phyloP scores from a whole-genome alignment of 331 rosid genomes.

The Arachis monticola region DNA sequence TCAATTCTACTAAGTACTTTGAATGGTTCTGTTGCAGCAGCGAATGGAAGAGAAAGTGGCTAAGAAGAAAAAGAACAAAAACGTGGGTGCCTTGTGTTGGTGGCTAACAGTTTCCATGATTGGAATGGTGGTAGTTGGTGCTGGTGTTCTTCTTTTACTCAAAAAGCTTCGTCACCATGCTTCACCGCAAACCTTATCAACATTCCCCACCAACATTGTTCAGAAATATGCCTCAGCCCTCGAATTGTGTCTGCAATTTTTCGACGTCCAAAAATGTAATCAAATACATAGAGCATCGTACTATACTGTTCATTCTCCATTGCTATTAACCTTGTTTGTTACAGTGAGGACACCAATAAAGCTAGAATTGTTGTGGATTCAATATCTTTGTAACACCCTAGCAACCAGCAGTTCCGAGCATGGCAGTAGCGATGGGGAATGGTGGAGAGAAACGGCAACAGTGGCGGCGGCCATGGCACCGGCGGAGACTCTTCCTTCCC shows the following conservation, averaged over 20 bases:
- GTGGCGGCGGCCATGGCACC: too few species aligned
- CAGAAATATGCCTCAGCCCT: constrained; percentile 48
- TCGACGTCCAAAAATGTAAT: constrained; percentile 55
- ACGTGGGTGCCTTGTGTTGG: constrained; percentile 38
- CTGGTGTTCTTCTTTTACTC: constrained; percentile 35
- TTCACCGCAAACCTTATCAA: background rate
- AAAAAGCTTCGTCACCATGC: constrained; percentile 25
- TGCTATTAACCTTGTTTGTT: too few species aligned
- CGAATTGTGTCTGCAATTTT: constrained; percentile 50
- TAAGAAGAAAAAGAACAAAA: background rate
- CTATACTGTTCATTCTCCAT: too few species aligned
- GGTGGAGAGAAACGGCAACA: too few species aligned
- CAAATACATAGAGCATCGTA: background rate
- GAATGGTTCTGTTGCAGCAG: too few species aligned
- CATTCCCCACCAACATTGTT: constrained; percentile 37
- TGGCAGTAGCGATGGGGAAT: too few species aligned
- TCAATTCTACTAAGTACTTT: background rate
- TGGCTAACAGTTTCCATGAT: constrained; percentile 41
- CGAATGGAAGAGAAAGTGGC: constrained; percentile 37
- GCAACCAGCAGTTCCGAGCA: too few species aligned
- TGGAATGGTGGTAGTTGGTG: constrained; percentile 41
- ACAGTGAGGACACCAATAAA: too few species aligned
- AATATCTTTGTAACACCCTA: too few species aligned
- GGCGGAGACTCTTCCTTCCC: too few species aligned
- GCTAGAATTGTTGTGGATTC: too few species aligned